Evolutionary conservation across 257 asterid genomes (phyloP), one percentile per base, ranked within the genome.

Genomic region (Capsicum pubescens): DNA sequence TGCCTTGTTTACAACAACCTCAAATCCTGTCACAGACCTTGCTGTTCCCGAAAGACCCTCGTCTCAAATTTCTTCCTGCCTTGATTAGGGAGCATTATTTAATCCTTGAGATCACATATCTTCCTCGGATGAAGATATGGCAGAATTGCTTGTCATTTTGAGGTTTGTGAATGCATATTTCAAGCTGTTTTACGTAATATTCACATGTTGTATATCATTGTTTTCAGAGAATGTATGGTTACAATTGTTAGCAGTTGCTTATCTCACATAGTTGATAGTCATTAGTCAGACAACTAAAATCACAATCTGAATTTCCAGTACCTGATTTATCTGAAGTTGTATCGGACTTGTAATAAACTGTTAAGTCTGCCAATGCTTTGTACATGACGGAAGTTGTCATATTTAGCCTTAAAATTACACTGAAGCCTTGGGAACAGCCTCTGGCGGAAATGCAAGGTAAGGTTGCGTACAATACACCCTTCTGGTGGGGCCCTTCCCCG

Each of bases 131-230:
- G 80, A 50, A 14, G 80, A 21, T 74, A 74, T 5, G 7, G 8
- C 14, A 8, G 61, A 74, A 61, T 54, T 0, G 7, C 81, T 74
- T 74, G 46, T 74, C 21, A 74, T 50, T 74, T 14, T 74, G 81
- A 74, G 81, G 61, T 74, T 74, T 74, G 61, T 74, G 81, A 74
- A 8, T 21, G 50, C 42, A 3, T 0, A 35, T 8, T 77, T 77
- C 15, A 0, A 14, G 8, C 3, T 54, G 26, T 77, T 77, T 5
- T 77, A 50, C 64, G 26, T 66, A 14, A 54, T 54, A 54, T 54
- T 77, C 19, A 26, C 64, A 26, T 77, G 7, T 21, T 64, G 64
- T 54, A 17, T 70, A 77, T 54, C 6, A 17, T 52, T 14, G 64
- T 77, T 54, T 10, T 52, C 14, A 0, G 79, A 71, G 79, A 71